phyloP scores from a whole-genome alignment of 805 yeast genomes.

The Wickerhamomyces silvicola region DNA sequence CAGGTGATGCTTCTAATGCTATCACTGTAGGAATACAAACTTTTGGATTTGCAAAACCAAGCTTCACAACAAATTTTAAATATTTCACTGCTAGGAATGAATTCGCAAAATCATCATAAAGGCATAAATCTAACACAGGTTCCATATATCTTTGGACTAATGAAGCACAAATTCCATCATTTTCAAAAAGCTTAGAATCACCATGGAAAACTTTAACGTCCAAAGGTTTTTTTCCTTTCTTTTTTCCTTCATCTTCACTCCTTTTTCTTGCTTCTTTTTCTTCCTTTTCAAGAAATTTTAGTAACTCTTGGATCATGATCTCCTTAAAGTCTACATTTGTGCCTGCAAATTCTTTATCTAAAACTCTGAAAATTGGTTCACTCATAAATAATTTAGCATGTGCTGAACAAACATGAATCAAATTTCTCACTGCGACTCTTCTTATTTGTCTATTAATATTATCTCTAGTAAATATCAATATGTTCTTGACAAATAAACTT shows the following conservation, averaged over 20 bases:
- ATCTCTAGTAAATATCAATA: constrained; percentile 47
- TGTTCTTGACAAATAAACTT: constrained; percentile 50
- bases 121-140: constrained; percentile 42
- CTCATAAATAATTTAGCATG: constrained; percentile 64
- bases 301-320: constrained; percentile 50
- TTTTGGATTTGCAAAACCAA: constrained; percentile 75
- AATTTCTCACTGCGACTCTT: constrained; percentile 47
- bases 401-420: constrained; percentile 52
- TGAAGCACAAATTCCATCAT: constrained; percentile 71
- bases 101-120: constrained; percentile 36
- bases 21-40: constrained; percentile 61
- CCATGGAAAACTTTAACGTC: constrained; percentile 55
- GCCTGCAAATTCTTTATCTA: constrained; percentile 43
- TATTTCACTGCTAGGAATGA: constrained; percentile 49
- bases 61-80: constrained; percentile 46
- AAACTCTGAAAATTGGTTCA: constrained; percentile 41
- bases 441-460: constrained; percentile 30
- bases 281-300: constrained; percentile 51
- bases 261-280: constrained; percentile 38
- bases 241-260: constrained; percentile 32
- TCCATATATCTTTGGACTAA: constrained; percentile 57
- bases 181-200: constrained; percentile 37
- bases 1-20: constrained; percentile 56
- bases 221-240: constrained; percentile 20
- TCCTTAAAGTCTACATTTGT: constrained; percentile 37